A percentile compares a stretch with the other conserved stretches of the same genome.
These are phyloP conservation scores for Wolfiporia cocos DNA, from an alignment of 1,284 basidiomycete species.

Conservation along the genomic window DNA sequence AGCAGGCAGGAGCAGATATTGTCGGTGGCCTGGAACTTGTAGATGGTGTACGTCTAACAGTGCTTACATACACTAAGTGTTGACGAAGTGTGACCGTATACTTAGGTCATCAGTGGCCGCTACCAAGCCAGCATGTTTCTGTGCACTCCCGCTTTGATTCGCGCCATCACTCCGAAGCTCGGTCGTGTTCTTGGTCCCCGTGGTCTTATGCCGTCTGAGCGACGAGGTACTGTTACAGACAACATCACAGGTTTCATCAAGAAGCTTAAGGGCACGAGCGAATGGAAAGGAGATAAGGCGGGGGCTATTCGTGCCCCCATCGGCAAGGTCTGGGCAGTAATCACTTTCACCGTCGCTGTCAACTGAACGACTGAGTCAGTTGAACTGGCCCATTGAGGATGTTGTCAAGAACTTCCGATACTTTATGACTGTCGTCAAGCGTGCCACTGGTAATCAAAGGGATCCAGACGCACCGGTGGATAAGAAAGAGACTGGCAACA, in stretches of 20 bases:
- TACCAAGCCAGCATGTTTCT: constrained; percentile 80
- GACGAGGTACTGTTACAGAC: constrained; percentile 91
- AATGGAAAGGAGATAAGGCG: constrained; percentile 90
- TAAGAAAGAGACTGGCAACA: constrained; percentile 23
- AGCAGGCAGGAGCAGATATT: constrained; percentile 76
- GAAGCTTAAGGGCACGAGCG: constrained; percentile 76
- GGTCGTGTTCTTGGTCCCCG: constrained; percentile 91
- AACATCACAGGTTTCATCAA: constrained; percentile 79
- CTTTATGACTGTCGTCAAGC: constrained; percentile 75
- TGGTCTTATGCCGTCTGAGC: constrained; percentile 92
- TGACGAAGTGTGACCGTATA: constrained; percentile 3
- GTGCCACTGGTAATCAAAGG: constrained; percentile 62
- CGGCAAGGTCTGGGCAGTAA: constrained; percentile 60
- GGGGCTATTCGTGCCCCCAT: constrained; percentile 83
- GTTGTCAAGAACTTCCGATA: constrained; percentile 77
- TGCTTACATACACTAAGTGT: too few species aligned
- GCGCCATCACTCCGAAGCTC: constrained; percentile 73
- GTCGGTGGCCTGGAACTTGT: constrained; percentile 85
- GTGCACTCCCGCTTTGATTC: constrained; percentile 77
- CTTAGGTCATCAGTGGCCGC: constrained; percentile 60
- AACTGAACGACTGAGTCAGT: too few species aligned
- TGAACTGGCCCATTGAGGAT: constrained; percentile 70
- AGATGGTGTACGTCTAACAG: constrained; percentile 64
- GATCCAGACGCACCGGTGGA: constrained; percentile 33
- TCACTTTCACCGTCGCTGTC: too few species aligned